Evolutionary conservation across 768 basidiomycete species (phyloP), one percentile per base, ranked within the genome.

Genomic region (Termitomyces sp.): DNA sequence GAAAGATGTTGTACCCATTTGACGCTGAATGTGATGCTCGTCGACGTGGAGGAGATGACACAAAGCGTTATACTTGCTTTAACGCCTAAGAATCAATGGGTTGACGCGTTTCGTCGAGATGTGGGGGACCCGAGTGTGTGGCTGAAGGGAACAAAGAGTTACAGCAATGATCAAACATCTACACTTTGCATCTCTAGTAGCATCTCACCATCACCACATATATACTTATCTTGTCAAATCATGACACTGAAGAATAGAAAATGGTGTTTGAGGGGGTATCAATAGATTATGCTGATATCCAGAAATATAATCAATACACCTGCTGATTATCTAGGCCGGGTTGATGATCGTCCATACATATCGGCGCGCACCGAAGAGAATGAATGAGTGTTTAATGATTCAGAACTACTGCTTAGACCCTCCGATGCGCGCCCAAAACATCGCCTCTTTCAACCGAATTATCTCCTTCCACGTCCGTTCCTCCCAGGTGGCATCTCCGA

Each of bases 381-480:
- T 22, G 21, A 46, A 19, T 12, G 26, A 46, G 19, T 19, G 19
- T 11, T 34, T 9, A 34, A n/a, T 4, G 22, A 32, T 11, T 19
- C 41, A 49, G 34, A 17, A 22, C 62, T 53, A 71, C 44, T 64
- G 64, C 44, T 65, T 64, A 22, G 72, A 50, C 0, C 78, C 83
- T 0, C 91, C 91, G 45, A 91, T 70, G 52, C 92, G 73, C 21
- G 90, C 87, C 87, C 84, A 93, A 66, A 89, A 93, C 88, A 93
- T 88, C 42, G 88, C 85, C 67, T 93, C 89, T 56, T 83, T 80
- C 59, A 94, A 66, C 43, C 76, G 76, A 17, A 83, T 76, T 19
- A 94, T 66, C 70, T 91, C 88, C 63, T 85, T 87, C 90, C 90
- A 93, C 19, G 87, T 84, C 49, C 84, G 77, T 66, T 93, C 91